Evolutionary conservation across 2,329 filamentous ascomycete genomes (phyloP).

Genomic region (Zasmidium angulare): DNA sequence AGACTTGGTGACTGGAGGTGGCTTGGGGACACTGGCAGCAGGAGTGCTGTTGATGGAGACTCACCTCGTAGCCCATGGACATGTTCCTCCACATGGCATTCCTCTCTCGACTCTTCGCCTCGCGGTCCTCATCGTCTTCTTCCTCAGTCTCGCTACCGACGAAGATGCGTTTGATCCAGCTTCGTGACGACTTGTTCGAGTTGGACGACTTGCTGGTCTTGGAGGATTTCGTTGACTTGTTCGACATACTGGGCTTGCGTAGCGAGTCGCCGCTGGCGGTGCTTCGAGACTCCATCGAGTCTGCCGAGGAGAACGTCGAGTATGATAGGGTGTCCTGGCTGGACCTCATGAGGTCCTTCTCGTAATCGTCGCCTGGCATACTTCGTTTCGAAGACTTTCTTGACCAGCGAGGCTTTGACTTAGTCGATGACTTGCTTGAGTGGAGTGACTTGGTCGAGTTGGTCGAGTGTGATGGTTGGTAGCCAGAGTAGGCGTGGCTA

Average conservation of each 20-base stretch:
- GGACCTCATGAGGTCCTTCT: not conserved
- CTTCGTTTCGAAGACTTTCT: not conserved
- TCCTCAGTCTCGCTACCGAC: not conserved
- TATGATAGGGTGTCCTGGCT: not conserved
- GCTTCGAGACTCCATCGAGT: not conserved
- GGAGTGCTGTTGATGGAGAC: not conserved
- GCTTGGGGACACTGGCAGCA: not conserved
- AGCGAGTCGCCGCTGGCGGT: not conserved
- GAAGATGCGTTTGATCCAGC: slow-evolving; percentile 15
- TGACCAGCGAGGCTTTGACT: not conserved
- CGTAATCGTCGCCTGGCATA: not conserved
- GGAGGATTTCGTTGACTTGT: slow-evolving; percentile 1
- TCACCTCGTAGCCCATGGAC: slow-evolving; percentile 15
- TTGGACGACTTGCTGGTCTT: slow-evolving; percentile 3
- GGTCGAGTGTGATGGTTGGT: not conserved
- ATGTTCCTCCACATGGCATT: slow-evolving; percentile 17
- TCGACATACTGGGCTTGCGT: not conserved
- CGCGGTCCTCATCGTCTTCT: slow-evolving; percentile 9
- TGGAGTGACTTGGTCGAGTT: not conserved
- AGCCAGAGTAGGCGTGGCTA: not conserved
- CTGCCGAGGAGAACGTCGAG: not conserved
- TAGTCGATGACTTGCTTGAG: not conserved
- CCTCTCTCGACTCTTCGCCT: slow-evolving; percentile 10
- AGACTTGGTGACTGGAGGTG: not conserved
- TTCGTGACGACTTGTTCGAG: slow-evolving; percentile 1